Evolutionary conservation across 2,329 filamentous ascomycete species (phyloP), one percentile per base, ranked within the genome.

Genomic region (Ophiobolus disseminans): DNA sequence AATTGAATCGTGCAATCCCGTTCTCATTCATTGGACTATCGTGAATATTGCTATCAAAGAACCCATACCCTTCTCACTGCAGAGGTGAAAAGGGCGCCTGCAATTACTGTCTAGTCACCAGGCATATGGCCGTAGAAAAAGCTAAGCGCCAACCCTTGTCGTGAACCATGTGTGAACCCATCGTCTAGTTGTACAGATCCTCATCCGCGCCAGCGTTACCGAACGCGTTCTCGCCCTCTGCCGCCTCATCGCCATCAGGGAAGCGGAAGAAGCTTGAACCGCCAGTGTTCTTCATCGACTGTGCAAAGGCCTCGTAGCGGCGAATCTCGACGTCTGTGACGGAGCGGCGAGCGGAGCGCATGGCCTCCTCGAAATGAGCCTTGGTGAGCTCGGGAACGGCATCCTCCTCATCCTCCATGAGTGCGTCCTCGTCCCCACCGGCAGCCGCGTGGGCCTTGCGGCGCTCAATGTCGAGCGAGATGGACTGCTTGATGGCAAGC

Each of bases 241-340:
- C 78, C 57, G 74, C 76, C 77, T 78, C 83, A 73, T 62, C 68
- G 6, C 44, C 64, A 25, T 77, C 83, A 63, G 75, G 93, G 86
- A 99, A 99, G 77, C 95, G 92, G 89, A 99, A 99, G 84, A 94
- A 97, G 65, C 90, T 91, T 69, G 92, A 93, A 30, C 92, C 92
- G 41, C 91, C 92, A 51, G 90, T 87, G 74, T 96, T 96, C 89
- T 99, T 99, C 91, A 99, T 95, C 75, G 93, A 93, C 80, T 97
- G 93, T 31, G 93, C 90, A 69, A 99, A 99, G 4, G 94, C 93
- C 82, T 99, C 94, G 79, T 99, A 99, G 53, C 93, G 88, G 70
- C 94, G 89, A 68, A 99, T 96, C 82, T 99, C 94, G 17, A 97
- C 93, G 63, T 99, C 94, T 48, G 86, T 92, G 63, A 99, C 94